Evolutionary conservation across 805 yeast species (phyloP).

Genomic region (Scheffersomyces stipitis): DNA sequence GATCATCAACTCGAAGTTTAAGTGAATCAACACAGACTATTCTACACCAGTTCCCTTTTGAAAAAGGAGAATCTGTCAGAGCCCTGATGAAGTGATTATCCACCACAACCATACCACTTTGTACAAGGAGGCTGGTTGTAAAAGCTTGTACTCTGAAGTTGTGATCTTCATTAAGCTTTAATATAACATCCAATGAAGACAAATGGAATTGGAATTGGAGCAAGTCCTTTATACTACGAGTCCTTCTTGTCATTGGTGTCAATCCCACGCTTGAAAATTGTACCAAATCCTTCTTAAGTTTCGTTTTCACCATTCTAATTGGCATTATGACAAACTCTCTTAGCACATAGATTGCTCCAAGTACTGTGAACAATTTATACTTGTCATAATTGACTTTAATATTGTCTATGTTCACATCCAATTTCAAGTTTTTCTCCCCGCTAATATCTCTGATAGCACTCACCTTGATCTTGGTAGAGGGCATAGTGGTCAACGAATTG

Average conservation of each 20-base stretch:
- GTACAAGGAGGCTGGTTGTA: slow-evolving; percentile 7
- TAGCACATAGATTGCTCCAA: slow-evolving; percentile 35
- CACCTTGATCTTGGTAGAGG: slow-evolving; percentile 14
- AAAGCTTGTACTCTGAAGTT: slow-evolving; percentile 47
- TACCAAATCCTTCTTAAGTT: slow-evolving; percentile 21
- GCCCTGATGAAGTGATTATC: slow-evolving; percentile 34
- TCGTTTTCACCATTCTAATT: slow-evolving; percentile 18
- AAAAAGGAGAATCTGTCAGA: slow-evolving; percentile 53
- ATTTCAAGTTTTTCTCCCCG: slow-evolving; percentile 10
- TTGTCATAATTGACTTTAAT: slow-evolving; percentile 23
- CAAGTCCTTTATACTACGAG: slow-evolving; percentile 6
- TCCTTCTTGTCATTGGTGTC: background rate
- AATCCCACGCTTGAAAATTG: slow-evolving; percentile 6
- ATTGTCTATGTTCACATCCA: slow-evolving; percentile 13
- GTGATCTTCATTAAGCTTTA: slow-evolving; percentile 49
- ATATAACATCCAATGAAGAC: slow-evolving; percentile 19
- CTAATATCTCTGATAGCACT: slow-evolving; percentile 6
- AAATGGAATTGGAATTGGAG: slow-evolving; percentile 10
- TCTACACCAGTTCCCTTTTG: slow-evolving; percentile 49
- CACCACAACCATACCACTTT: slow-evolving; percentile 10
- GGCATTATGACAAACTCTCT: slow-evolving; percentile 32
- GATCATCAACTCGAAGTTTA: slow-evolving; percentile 11
- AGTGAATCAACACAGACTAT: slow-evolving; percentile 37
- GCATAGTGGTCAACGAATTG: slow-evolving; percentile 21
- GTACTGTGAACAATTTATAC: slow-evolving; percentile 28